Conservation (phyloP, 805 yeast genomes). For the Candida loeiensis region DNA sequence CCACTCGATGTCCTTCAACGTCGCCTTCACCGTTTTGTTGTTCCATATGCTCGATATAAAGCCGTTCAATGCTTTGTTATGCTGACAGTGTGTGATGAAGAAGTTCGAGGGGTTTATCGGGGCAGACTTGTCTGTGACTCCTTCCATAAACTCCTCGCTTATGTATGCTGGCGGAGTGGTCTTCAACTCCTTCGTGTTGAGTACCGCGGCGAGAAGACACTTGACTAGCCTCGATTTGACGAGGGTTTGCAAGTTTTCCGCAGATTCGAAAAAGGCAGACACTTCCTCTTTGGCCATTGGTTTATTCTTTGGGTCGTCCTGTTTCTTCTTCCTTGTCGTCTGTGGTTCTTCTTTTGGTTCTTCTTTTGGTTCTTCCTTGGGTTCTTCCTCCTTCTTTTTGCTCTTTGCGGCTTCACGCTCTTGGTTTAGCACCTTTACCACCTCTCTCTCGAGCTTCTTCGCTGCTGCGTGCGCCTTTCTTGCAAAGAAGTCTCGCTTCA, state of each 20-base stretch:
- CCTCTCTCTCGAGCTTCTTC: conserved; percentile 38
- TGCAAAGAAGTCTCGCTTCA: conserved; percentile 44
- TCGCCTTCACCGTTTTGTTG: conserved; percentile 34
- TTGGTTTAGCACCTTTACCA: conserved; percentile 21
- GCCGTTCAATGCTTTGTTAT: conserved; percentile 40
- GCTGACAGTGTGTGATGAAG: conserved; percentile 39
- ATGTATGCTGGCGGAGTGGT: conserved; percentile 35
- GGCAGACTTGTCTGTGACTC: conserved; percentile 25
- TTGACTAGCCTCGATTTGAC: conserved; percentile 33
- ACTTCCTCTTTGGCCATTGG: conserved; percentile 10
- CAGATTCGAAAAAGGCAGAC: conserved; percentile 19
- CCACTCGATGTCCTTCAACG: conserved; percentile 41
- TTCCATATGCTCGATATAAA: conserved; percentile 49
- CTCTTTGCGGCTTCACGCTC: conserved; percentile 9
- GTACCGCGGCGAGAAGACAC: conserved; percentile 22
- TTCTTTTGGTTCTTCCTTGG: conserved; percentile 4
- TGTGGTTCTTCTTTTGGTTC: conserved; percentile 7
- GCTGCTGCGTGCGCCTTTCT: conserved; percentile 48
- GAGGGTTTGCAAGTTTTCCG: conserved; percentile 20
- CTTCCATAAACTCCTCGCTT: conserved; percentile 21
- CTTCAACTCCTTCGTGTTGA: conserved; percentile 28
- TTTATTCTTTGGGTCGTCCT: conserved; percentile 4
- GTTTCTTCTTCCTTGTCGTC: conserved; percentile 5
- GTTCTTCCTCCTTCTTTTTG: no score
- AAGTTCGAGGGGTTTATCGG: conserved; percentile 46